Conservation (phyloP, 345 rosid genomes). For the Aquilaria sinensis region DNA sequence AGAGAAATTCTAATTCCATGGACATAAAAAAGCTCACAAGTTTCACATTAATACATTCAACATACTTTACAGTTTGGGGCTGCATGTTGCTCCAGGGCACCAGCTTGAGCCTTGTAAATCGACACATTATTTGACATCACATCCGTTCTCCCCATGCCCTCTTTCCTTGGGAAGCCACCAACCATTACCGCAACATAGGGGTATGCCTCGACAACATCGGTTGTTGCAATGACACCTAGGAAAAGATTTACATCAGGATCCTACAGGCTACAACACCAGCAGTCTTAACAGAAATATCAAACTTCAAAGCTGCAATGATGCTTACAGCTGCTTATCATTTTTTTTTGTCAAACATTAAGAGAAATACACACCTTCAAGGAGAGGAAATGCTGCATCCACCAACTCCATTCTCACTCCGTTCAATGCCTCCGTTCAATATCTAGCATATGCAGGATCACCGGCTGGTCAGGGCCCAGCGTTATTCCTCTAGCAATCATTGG, state of each 20-base stretch:
- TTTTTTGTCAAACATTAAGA: neutral
- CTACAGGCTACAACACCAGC: too few species aligned
- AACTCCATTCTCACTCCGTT: slow-evolving; percentile 75
- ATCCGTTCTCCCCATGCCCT: slow-evolving; percentile 81
- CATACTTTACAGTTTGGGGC: slow-evolving; percentile 66
- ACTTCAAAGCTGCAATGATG: neutral
- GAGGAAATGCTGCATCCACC: slow-evolving; percentile 80
- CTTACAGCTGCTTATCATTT: neutral
- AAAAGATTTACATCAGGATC: neutral
- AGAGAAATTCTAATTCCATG: too few species aligned
- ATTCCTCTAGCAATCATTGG: slow-evolving; percentile 84
- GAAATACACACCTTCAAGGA: slow-evolving; percentile 38
- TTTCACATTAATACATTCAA: neutral
- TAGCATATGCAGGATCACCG: slow-evolving; percentile 75
- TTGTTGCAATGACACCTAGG: slow-evolving; percentile 65
- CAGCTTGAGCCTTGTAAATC: slow-evolving; percentile 83
- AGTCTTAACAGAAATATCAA: neutral
- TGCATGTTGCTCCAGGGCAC: slow-evolving; percentile 67
- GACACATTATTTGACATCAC: slow-evolving; percentile 58
- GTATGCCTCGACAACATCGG: slow-evolving; percentile 64
- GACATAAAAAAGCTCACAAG: too few species aligned
- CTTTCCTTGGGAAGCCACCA: slow-evolving; percentile 61
- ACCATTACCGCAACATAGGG: slow-evolving; percentile 68
- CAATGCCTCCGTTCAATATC: slow-evolving; percentile 63
- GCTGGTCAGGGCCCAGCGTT: slow-evolving; percentile 83